Base-by-base conservation (phyloP, 345 rosid genomes). In the Gossypium mustelinum region DNA sequence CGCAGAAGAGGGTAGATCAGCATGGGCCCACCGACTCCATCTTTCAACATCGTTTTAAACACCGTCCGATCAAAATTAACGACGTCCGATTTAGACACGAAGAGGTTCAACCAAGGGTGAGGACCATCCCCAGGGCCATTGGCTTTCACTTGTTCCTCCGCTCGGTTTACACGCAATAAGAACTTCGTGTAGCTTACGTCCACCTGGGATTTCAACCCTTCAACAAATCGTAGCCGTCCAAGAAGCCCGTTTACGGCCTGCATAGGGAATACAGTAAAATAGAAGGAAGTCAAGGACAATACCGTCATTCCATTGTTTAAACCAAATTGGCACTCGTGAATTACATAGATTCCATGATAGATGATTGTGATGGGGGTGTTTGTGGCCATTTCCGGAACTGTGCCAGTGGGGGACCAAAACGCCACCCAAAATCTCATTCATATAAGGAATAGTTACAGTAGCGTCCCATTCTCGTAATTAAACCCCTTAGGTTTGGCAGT, bases 31-130 rank as follows among this genome's bases (percentile, higher is more conserved):
- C 89, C 92, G 18, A 94, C 83, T 14, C 99, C 99, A 16, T 85
- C 80, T 77, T 86, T 91, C 65, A 93, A 77, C 59, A 87, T 80
- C 67, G 57, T 69, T 70, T 89, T 89, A 74, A 94, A 94, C 72
- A 94, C 90, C 82, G 17, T 68, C 60, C 85, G 92, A 84, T 91
- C 88, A n/a, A 93, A 94, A 0, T 82, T 80, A 1, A 63, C 87
- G 9, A 94, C 90, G 75, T 88, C 86, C 0, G 74, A 58, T 57
- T 82, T 84, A 10, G 99, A 89, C 62, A 94, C 90, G 64, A 92
- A 87, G 68, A 94, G 76, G 77, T 94, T 94, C 79, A 94, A 73
- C 99, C 99, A 94, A 24, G 99, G 99, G 86, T 94, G 99, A 3
- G 99, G 94, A 14, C 88, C 77, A 47, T 91, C 96, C 98, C 99